A percentile compares a stretch with the other conserved stretches of the same genome.
phyloP scores from a whole-genome alignment of 345 rosid species.

The Aquilaria malaccensis region DNA sequence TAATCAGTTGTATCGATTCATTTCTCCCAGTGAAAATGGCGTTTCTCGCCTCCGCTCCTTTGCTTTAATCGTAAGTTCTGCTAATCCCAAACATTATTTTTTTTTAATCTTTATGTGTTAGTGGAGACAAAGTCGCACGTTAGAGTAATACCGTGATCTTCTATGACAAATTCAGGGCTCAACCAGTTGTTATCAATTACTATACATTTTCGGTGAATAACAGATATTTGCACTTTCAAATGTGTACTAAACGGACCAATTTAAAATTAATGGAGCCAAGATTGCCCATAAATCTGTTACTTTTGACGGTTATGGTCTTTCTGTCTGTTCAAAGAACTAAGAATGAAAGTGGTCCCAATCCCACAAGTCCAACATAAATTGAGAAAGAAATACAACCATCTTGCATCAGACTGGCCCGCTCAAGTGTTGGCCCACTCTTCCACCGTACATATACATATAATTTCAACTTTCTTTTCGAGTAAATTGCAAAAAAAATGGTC shows the following conservation, averaged over 20 bases:
- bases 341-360: no score
- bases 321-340: no score
- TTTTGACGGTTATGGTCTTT: no score
- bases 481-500: no score
- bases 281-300: no score
- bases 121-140: slow-evolving; percentile 1
- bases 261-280: no score
- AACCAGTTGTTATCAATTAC: neutral
- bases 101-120: neutral
- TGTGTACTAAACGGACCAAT: neutral
- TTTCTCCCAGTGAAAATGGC: slow-evolving; percentile 38
- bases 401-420: no score
- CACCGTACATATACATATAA: no score
- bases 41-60: slow-evolving; percentile 51
- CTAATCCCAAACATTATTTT: neutral
- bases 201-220: neutral
- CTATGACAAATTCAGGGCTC: neutral
- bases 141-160: neutral
- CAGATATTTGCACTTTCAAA: neutral
- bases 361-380: no score
- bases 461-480: no score
- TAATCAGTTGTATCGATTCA: slow-evolving; percentile 29
- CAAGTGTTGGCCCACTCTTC: no score
- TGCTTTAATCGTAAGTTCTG: slow-evolving; percentile 52
- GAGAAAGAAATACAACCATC: no score